A percentile compares a stretch with the other conserved stretches of the same genome.
phyloP scores from a whole-genome alignment of 352 stramenopile species.

The Thalassiosira sp. region DNA sequence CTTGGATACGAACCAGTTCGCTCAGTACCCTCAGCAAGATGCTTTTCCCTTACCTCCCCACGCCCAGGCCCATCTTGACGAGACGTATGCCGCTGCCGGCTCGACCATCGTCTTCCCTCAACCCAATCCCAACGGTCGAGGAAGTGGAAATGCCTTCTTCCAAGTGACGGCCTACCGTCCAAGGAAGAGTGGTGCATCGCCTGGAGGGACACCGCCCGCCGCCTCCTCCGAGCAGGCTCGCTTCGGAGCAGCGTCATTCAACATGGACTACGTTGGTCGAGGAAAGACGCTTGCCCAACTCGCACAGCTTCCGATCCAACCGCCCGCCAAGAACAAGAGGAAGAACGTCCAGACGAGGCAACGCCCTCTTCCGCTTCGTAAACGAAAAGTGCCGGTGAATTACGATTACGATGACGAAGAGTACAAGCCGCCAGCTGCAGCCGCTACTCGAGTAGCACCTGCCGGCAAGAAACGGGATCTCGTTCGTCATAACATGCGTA shows the following conservation, averaged over 20 bases:
- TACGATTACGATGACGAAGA: not conserved
- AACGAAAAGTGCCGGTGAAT: slow-evolving; percentile 22
- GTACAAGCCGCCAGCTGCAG: not conserved
- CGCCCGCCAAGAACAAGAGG: not conserved
- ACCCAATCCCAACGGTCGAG: slow-evolving; percentile 1
- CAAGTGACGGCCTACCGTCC: slow-evolving; percentile 35
- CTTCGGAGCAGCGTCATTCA: not conserved
- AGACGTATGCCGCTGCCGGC: slow-evolving; percentile 34
- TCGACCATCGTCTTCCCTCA: slow-evolving; percentile 30
- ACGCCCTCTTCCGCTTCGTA: slow-evolving; percentile 38
- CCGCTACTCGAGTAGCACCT: not conserved
- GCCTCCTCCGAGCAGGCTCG: not conserved
- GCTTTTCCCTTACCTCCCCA: slow-evolving; percentile 31
- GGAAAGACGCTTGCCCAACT: slow-evolving; percentile 10
- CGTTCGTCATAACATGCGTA: slow-evolving; percentile 34
- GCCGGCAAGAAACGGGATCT: slow-evolving; percentile 13
- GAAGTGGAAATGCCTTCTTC: slow-evolving; percentile 20
- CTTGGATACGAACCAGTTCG: slow-evolving; percentile 6
- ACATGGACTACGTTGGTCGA: slow-evolving; percentile 4
- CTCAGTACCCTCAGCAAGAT: slow-evolving; percentile 13
- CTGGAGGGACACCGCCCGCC: slow-evolving; percentile 19
- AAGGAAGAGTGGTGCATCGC: slow-evolving; percentile 4
- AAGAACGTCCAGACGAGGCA: slow-evolving; percentile 1
- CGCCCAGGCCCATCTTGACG: slow-evolving; percentile 46
- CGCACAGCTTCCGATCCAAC: not conserved